Evolutionary conservation across 2,329 filamentous ascomycete genomes (phyloP).

Genomic region (Neoarthrinium moseri): DNA sequence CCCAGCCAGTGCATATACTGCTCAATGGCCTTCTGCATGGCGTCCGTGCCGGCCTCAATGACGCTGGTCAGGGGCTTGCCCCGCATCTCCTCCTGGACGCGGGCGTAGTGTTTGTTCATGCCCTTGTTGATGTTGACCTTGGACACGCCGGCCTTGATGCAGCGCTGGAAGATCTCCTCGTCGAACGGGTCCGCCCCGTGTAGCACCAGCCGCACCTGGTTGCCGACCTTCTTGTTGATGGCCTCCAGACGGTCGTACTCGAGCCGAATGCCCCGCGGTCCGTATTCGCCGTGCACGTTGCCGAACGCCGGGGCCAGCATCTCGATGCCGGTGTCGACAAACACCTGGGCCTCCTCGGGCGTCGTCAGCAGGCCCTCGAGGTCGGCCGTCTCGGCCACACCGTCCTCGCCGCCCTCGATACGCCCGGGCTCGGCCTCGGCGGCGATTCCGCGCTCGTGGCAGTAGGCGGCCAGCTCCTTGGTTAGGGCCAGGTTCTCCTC

Average conservation of each 20-base stretch:
- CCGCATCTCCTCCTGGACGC: conserved; percentile 41
- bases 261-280: conserved; percentile 38
- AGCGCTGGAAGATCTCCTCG: conserved; percentile 40
- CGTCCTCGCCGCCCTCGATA: conserved; percentile 67
- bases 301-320: conserved; percentile 69
- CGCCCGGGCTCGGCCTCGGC: conserved; percentile 71
- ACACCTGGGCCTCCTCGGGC: conserved; percentile 62
- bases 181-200: conserved; percentile 49
- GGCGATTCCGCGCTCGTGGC: conserved; percentile 63
- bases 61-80: conserved; percentile 45
- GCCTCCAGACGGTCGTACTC: conserved; percentile 32
- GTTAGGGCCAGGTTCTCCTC: conserved; percentile 68
- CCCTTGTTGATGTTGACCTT: conserved; percentile 54
- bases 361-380: conserved; percentile 45
- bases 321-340: conserved; percentile 65
- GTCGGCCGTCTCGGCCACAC: conserved; percentile 55
- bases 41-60: conserved; percentile 44
- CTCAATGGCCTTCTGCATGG: conserved; percentile 48
- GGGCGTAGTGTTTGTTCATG: conserved; percentile 47
- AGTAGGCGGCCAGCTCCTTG: conserved; percentile 59
- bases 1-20: conserved; percentile 44
- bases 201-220: conserved; percentile 43
- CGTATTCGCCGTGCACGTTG: conserved; percentile 69
- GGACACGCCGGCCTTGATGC: conserved; percentile 43
- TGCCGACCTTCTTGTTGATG: conserved; percentile 41